Evolutionary conservation across 139 green algal genomes (phyloP).

Genomic region (Auxenochlorella pyrenoidosa): DNA sequence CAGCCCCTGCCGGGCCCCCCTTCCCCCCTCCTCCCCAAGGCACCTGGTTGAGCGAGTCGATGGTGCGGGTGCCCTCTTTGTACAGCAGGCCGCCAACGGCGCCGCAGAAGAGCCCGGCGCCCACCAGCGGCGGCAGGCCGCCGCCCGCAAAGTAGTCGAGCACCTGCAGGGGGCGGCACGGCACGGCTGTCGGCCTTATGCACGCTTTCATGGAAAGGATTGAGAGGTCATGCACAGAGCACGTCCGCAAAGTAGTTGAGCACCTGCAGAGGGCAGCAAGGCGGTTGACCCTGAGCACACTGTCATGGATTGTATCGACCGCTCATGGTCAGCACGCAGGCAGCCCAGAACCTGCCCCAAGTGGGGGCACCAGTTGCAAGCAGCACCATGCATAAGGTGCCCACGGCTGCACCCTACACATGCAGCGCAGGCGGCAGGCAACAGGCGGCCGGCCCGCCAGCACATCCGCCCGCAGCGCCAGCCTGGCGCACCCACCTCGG

Average conservation of each 20-base stretch:
- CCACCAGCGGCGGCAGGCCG: slow-evolving; percentile 2
- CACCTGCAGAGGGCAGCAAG: neutral
- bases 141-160: slow-evolving; percentile 17
- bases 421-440: neutral
- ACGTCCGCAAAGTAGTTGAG: slow-evolving; percentile 15
- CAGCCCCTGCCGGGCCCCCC: too few relatives aligned
- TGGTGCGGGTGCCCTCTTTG: slow-evolving; percentile 31
- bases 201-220: too few relatives aligned
- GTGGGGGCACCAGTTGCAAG: too few relatives aligned
- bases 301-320: too few relatives aligned
- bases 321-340: too few relatives aligned
- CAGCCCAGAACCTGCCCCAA: neutral
- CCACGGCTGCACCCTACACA: too few relatives aligned
- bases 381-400: neutral
- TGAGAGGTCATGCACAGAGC: too few relatives aligned
- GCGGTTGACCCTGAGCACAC: too few relatives aligned
- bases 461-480: too few relatives aligned
- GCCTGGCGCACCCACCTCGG: slow-evolving; percentile 40
- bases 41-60: slow-evolving; percentile 47
- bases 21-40: too few relatives aligned
- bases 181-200: too few relatives aligned
- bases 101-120: slow-evolving; percentile 18
- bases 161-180: neutral
- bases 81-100: slow-evolving; percentile 46
- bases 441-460: too few relatives aligned